A percentile compares a stretch with the other conserved stretches of the same genome.
Conservation (phyloP, 1,139 yeast genomes). For the Suhomyces anneliseae region DNA sequence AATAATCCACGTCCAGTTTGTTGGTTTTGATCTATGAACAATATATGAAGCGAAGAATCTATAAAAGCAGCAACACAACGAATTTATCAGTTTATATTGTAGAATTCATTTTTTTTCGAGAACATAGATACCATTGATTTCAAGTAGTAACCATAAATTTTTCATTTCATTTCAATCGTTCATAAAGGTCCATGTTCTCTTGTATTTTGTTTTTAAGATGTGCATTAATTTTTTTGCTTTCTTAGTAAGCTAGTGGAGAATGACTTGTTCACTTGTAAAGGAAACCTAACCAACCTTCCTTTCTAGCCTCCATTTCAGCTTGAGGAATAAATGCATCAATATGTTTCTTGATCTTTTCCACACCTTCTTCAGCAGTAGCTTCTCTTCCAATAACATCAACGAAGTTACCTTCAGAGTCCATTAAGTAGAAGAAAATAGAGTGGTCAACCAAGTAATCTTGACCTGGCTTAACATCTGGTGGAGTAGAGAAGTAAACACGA, state of each 20-base stretch:
- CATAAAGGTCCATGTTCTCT: no score
- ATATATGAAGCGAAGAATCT: no score
- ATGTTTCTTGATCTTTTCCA: conserved; percentile 74
- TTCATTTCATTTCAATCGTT: no score
- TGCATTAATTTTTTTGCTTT: no score
- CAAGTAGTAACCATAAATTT: no score
- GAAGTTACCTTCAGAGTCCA: conserved; percentile 96
- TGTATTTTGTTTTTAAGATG: no score
- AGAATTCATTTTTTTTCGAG: no score
- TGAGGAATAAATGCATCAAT: conserved; percentile 75
- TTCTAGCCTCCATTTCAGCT: conserved; percentile 59
- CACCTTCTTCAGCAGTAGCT: conserved; percentile 76
- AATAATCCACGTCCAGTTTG: no score
- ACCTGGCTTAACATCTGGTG: conserved; percentile 89
- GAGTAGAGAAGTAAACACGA: conserved; percentile 94
- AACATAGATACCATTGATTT: no score
- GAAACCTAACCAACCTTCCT: conserved; percentile 56
- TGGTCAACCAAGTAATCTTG: conserved; percentile 97
- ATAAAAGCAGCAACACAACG: no score
- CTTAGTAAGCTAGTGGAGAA: no score
- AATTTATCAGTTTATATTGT: no score
- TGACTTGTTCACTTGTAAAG: conserved; percentile 37
- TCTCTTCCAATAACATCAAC: conserved; percentile 94
- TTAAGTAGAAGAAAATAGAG: conserved; percentile 89
- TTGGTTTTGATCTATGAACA: background rate